Percentiles rank a stretch among this genome's conserved stretches.
Conservation (phyloP, 1,284 basidiomycete genomes). For the Phellinidium pouzarii region DNA sequence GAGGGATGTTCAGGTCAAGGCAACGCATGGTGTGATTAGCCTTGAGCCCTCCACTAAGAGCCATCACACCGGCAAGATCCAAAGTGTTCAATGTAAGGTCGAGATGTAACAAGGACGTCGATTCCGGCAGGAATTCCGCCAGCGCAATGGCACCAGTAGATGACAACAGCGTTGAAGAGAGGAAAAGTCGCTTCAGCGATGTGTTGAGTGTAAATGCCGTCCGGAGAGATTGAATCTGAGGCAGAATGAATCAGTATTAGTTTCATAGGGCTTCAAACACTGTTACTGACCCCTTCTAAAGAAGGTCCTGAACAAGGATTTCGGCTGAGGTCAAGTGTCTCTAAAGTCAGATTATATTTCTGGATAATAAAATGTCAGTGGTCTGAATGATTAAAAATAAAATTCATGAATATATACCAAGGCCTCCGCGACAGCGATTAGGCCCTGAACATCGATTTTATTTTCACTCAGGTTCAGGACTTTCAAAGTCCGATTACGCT, state of each 20-base stretch:
- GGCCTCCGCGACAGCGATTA: slow-evolving; percentile 83
- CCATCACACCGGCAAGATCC: slow-evolving; percentile 89
- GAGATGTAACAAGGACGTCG: slow-evolving; percentile 80
- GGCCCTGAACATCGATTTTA: slow-evolving; percentile 78
- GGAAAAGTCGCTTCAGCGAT: slow-evolving; percentile 87
- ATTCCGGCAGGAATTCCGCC: slow-evolving; percentile 94
- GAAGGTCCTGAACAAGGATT: slow-evolving; percentile 90
- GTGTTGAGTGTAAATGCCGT: slow-evolving; percentile 92
- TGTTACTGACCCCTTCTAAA: slow-evolving; percentile 71
- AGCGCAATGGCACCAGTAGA: slow-evolving; percentile 89
- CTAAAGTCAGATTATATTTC: slow-evolving; percentile 94
- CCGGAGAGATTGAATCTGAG: slow-evolving; percentile 78
- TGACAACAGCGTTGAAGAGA: slow-evolving; percentile 77
- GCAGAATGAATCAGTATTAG: neutral
- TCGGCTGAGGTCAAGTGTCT: slow-evolving; percentile 88
- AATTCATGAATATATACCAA: slow-evolving; percentile 46
- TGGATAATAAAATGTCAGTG: slow-evolving; percentile 25
- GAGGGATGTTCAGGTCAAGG: slow-evolving; percentile 88
- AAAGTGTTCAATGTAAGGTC: slow-evolving; percentile 79
- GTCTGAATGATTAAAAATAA: slow-evolving; percentile 1
- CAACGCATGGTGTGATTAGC: slow-evolving; percentile 84
- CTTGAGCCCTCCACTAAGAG: slow-evolving; percentile 80
- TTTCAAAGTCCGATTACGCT: slow-evolving; percentile 92
- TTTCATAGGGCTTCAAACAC: slow-evolving; percentile 14
- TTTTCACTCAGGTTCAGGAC: slow-evolving; percentile 93